Conservation (phyloP, 2,329 filamentous ascomycete species). For the Fusarium cicatricum region DNA sequence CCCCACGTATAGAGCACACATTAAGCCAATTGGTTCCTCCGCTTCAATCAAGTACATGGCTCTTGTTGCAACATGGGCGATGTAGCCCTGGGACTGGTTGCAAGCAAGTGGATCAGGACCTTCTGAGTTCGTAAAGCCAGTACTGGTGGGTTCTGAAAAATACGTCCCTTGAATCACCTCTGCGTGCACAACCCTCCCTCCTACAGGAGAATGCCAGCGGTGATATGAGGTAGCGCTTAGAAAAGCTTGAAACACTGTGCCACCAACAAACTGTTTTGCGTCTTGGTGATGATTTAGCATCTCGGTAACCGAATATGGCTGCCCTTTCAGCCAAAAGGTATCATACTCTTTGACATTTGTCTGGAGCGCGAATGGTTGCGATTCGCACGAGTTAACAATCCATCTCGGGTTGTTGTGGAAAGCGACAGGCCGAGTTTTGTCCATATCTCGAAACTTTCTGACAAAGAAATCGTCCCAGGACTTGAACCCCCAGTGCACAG, state of each 20-base stretch:
- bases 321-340: conserved; percentile 71
- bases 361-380: conserved; percentile 59
- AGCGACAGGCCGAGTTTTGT: background rate
- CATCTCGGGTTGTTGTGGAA: background rate
- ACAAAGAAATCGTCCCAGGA: conserved; percentile 22
- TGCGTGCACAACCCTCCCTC: conserved; percentile 56
- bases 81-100: conserved; percentile 64
- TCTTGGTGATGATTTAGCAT: conserved; percentile 64
- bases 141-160: conserved; percentile 58
- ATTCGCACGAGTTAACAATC: conserved; percentile 53
- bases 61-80: conserved; percentile 69
- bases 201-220: conserved; percentile 71
- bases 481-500: conserved; percentile 4
- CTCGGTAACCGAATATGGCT: conserved; percentile 67
- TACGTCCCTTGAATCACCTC: conserved; percentile 68
- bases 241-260: conserved; percentile 73
- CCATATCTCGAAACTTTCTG: conserved; percentile 2
- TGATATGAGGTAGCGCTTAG: conserved; percentile 71
- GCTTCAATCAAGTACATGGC: conserved; percentile 73
- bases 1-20: conserved; percentile 73
- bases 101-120: conserved; percentile 30
- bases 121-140: conserved; percentile 12
- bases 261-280: conserved; percentile 61
- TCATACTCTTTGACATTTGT: conserved; percentile 60
- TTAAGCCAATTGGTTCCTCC: conserved; percentile 70